Evolutionary conservation across 169 alveolate species (phyloP).

Genomic region (Cryptosporidium ubiquitum): DNA sequence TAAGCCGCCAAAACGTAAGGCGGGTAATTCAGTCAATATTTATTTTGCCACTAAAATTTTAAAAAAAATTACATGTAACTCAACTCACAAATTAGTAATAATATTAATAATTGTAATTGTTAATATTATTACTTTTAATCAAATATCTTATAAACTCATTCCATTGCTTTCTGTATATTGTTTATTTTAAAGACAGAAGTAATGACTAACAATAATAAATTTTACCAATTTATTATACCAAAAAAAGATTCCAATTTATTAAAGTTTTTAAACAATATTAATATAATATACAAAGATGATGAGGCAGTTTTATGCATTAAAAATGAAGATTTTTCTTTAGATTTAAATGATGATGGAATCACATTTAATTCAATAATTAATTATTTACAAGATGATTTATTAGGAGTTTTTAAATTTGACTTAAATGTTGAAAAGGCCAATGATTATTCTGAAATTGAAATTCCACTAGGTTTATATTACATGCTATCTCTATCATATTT

Average conservation of each 20-base stretch:
- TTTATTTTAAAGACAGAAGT: background rate
- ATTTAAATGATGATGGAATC: background rate
- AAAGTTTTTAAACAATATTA: background rate
- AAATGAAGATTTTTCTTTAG: background rate
- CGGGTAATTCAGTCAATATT: background rate
- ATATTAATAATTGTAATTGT: background rate
- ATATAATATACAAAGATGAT: background rate
- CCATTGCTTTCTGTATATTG: background rate
- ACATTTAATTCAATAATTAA: background rate
- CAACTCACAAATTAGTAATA: background rate
- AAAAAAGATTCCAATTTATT: conserved; percentile 28
- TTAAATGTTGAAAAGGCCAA: background rate
- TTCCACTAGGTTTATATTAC: conserved; percentile 15
- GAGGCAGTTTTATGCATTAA: conserved; percentile 2
- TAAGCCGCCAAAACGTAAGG: background rate
- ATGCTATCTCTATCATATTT: conserved; percentile 24
- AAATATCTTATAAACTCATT: background rate
- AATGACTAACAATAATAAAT: background rate
- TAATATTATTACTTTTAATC: background rate
- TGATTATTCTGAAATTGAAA: background rate
- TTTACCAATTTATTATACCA: conserved; percentile 11
- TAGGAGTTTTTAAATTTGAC: background rate
- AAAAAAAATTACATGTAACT: conserved; percentile 1
- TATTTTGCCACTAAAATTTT: conserved; percentile 6
- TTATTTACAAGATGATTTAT: background rate